Evolutionary conservation across 2,329 filamentous ascomycete genomes (phyloP), one percentile per base, ranked within the genome.

Genomic region (Tolypocladium ophioglossoides): DNA sequence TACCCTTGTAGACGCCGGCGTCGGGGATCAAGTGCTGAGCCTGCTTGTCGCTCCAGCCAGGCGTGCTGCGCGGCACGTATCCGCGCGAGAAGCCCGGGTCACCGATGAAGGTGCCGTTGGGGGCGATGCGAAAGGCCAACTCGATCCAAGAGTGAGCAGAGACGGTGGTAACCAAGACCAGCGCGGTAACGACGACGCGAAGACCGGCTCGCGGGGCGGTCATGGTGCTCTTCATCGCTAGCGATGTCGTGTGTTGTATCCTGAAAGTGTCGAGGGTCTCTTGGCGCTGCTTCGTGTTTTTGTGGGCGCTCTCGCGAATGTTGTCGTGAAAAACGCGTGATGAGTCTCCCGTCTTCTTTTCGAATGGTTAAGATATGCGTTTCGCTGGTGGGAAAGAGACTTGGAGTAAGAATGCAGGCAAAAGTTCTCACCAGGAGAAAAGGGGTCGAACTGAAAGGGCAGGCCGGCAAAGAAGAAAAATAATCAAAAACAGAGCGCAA

Each of bases 141-240:
- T 96, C 91, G 50, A 92, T 79, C 91, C 91, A 96, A 20, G 84
- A 86, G 71, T 96, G 92, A 38, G 82, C 85, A 30, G 60, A 61
- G 37, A 64, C 68, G 7, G 61, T 52, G 38, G 56, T 56, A 11
- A 58, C 59, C 50, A 73, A 58, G 40, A 72, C 64, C 30, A 74
- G 55, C 4, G 62, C 52, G 40, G 61, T 55, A 20, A 57, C 58
- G 38, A 68, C 55, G 55, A 32, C 44, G 44, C 27, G 24, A 47
- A 47, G 27, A 10, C 63, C 59, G 52, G 60, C 52, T 34, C 57
- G 52, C 24, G 58, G 55, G 39, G 51, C 38, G 11, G 57, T 63
- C 63, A 66, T 66, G 50, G 6, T 58, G 51, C 16, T 47, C 56
- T 40, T 24, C 22, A 50, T 22, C 2, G 49, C 22, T 27, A 35